Evolutionary conservation across 768 basidiomycete genomes (phyloP).

Genomic region (Pleurotus eryngii): DNA sequence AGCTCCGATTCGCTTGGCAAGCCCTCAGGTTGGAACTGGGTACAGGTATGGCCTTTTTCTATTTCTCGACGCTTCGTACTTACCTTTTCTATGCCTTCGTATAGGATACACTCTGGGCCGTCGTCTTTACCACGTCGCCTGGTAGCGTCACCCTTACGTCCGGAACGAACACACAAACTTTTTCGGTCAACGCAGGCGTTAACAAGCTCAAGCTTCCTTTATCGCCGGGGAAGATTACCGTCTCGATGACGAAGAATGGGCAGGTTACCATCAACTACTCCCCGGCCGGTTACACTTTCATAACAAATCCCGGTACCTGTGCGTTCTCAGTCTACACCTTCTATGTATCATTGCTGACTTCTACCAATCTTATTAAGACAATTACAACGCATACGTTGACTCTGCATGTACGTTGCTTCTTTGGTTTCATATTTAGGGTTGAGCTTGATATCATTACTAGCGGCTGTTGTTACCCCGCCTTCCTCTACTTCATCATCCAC

Average conservation of each 20-base stretch:
- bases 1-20: conserved; percentile 40
- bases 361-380: conserved; percentile 33
- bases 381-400: conserved; percentile 64
- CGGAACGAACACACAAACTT: conserved; percentile 36
- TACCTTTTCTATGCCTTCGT: conserved; percentile 4
- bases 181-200: conserved; percentile 45
- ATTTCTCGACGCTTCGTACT: neutral
- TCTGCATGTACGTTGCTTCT: conserved; percentile 31
- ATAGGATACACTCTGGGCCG: conserved; percentile 64
- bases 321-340: conserved; percentile 10
- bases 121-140: conserved; percentile 52
- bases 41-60: conserved; percentile 36
- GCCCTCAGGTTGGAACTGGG: conserved; percentile 50
- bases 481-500: neutral
- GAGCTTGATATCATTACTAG: neutral
- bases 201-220: conserved; percentile 60
- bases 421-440: too few species aligned
- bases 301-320: conserved; percentile 34
- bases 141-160: conserved; percentile 50
- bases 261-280: conserved; percentile 47
- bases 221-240: conserved; percentile 52
- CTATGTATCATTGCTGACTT: too few species aligned
- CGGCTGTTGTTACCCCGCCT: neutral
- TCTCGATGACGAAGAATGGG: conserved; percentile 49
- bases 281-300: conserved; percentile 41